Percentiles rank a stretch among this genome's conserved stretches.
Conservation (phyloP, 495 filamentous ascomycete species). For the Gamarada debralockiae region DNA sequence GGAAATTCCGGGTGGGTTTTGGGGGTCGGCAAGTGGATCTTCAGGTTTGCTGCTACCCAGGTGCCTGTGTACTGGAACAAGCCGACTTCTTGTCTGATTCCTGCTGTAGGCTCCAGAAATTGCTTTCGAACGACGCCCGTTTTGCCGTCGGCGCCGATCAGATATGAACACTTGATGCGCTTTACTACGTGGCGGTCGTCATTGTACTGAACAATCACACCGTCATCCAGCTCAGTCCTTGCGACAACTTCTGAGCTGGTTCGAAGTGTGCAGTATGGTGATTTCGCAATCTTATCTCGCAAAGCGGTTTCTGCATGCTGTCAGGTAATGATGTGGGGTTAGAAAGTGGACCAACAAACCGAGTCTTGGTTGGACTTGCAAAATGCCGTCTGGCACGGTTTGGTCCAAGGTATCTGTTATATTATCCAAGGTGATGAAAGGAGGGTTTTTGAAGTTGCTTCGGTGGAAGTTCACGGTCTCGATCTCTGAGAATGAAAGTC, state of each 20-base stretch:
- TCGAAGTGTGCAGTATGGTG: background rate
- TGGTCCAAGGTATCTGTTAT: constrained; percentile 14
- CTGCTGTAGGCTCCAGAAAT: constrained; percentile 42
- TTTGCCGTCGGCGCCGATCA: constrained; percentile 50
- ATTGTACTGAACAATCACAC: background rate
- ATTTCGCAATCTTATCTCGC: background rate
- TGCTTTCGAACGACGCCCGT: constrained; percentile 44
- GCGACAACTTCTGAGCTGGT: background rate
- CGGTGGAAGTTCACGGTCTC: constrained; percentile 3
- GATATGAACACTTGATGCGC: constrained; percentile 32
- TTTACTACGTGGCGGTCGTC: constrained; percentile 25
- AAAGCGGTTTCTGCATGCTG: constrained; percentile 27
- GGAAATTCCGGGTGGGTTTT: constrained; percentile 46
- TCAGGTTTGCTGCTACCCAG: constrained; percentile 50
- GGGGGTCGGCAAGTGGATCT: constrained; percentile 39
- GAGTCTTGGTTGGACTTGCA: constrained; percentile 26
- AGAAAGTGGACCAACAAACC: constrained; percentile 22
- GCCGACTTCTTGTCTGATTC: constrained; percentile 34
- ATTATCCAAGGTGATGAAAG: background rate
- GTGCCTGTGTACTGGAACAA: constrained; percentile 43
- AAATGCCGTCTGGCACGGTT: constrained; percentile 20
- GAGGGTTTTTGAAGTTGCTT: background rate
- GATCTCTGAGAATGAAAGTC: background rate
- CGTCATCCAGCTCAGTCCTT: background rate
- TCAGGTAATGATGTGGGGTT: constrained; percentile 28